These are phyloP conservation scores for Urtica urens DNA, from an alignment of 306 rosid genomes.

Conservation along the genomic window DNA sequence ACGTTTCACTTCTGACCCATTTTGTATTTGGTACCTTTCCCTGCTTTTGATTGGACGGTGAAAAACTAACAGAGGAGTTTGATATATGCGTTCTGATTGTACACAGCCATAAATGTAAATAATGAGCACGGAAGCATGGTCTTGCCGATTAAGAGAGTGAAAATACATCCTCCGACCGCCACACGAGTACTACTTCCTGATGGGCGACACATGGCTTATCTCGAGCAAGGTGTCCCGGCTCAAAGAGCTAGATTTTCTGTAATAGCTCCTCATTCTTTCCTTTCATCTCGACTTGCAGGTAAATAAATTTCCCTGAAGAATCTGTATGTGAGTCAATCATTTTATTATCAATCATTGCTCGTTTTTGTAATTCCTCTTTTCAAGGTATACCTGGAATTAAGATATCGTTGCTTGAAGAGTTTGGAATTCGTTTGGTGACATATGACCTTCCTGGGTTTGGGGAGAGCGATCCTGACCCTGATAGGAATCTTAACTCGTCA, in stretches of 20 bases:
- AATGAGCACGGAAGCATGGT: conserved; percentile 28
- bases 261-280: conserved; percentile 79
- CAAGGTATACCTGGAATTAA: conserved; percentile 79
- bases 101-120: conserved; percentile 56
- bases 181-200: conserved; percentile 71
- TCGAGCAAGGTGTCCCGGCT: conserved; percentile 62
- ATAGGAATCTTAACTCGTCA: conserved; percentile 67
- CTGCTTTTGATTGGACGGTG: too few relatives aligned
- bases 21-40: too few relatives aligned
- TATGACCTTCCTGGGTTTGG: conserved; percentile 99
- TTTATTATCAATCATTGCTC: not conserved
- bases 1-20: too few relatives aligned
- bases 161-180: conserved; percentile 71
- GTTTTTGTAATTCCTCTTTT: conserved; percentile 4
- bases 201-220: conserved; percentile 79
- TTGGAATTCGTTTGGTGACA: conserved; percentile 65
- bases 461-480: conserved; percentile 91
- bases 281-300: conserved; percentile 92
- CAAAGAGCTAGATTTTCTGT: conserved; percentile 61
- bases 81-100: conserved; percentile 5
- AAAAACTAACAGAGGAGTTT: too few relatives aligned
- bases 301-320: not conserved
- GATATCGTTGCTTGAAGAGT: conserved; percentile 64
- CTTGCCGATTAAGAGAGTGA: conserved; percentile 38
- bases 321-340: not conserved